Evolutionary conservation across 1,284 basidiomycete species (phyloP).

Genomic region (Mycena sp.): DNA sequence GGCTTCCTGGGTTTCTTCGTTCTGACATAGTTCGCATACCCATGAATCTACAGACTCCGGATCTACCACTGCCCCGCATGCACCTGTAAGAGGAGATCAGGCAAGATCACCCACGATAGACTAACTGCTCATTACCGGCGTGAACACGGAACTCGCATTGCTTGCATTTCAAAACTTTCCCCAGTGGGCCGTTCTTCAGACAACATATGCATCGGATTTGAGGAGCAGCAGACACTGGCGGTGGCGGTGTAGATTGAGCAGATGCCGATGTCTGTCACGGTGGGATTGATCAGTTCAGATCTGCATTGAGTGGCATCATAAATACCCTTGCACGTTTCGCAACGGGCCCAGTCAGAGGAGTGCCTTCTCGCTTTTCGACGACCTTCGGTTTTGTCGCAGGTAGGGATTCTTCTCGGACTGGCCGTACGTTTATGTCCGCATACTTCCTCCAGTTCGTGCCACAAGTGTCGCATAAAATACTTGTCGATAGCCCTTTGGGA

Average conservation of each 20-base stretch:
- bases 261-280: slow-evolving; percentile 64
- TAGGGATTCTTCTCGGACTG: slow-evolving; percentile 70
- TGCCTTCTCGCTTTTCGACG: slow-evolving; percentile 80
- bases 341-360: slow-evolving; percentile 69
- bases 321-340: slow-evolving; percentile 79
- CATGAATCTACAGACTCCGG: slow-evolving; percentile 73
- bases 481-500: slow-evolving; percentile 76
- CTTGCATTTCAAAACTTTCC: slow-evolving; percentile 82
- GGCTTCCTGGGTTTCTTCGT: slow-evolving; percentile 80
- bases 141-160: slow-evolving; percentile 83
- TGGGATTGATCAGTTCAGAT: not conserved
- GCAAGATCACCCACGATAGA: slow-evolving; percentile 3
- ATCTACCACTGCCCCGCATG: slow-evolving; percentile 75
- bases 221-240: slow-evolving; percentile 55
- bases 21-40: slow-evolving; percentile 88
- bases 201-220: slow-evolving; percentile 83
- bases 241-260: slow-evolving; percentile 65
- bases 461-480: slow-evolving; percentile 83
- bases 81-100: slow-evolving; percentile 48
- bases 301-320: slow-evolving; percentile 30
- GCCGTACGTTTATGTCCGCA: slow-evolving; percentile 82
- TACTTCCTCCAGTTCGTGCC: slow-evolving; percentile 90
- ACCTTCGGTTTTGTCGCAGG: slow-evolving; percentile 50
- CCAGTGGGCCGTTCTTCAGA: slow-evolving; percentile 74
- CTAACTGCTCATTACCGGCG: slow-evolving; percentile 59